Base-by-base conservation (phyloP, 2,329 filamentous ascomycete genomes). In the Botrytis aclada region DNA sequence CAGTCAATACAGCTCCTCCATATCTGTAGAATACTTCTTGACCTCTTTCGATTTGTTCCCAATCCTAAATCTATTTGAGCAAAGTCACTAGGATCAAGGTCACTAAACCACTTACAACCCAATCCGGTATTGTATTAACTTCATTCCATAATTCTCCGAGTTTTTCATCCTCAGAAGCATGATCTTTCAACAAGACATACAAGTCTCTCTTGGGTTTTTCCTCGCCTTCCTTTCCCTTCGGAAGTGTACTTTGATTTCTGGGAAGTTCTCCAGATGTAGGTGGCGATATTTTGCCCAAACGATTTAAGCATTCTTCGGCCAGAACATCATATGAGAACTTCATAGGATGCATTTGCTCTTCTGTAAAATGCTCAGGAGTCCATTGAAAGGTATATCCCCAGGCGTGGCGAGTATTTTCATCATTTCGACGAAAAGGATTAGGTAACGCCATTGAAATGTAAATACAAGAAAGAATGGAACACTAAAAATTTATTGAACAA, bases 1-100 rank as follows among this genome's bases (percentile, higher is more conserved):
- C 89, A 12, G 89, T 91, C 32, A 94, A 81, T 34, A 87, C 87
- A 0, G 91, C 88, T 0, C 88, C 89, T 29, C 88, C 91, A 80
- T 94, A 95, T 51, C 92, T 88, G 80, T 93, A 94, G 78, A 94
- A 93, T 0, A 94, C 88, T 76, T 92, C 88, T 80, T 95, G 92
- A 0, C 92, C 93, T 78, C 92, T 85, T 74, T 86, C 84, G 72
- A 95, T 90, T 79, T 94, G 91, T 2, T 87, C 86, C 92, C 92
- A 95, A 79, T 94, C 89, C 3, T 66, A 66, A 58, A n/a, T 5
- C 32, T 66, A 25, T 14, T 65, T 71, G 14, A 71, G 61, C 16
- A 61, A 58, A 41, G 16, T 54, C 29, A 54, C 60, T 37, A 45
- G 12, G 20, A 41, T 41, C n/a, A 65, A 66, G 37, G 47, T 9